Conservation (phyloP, 768 basidiomycete genomes). For the Lactarius trivialis region DNA sequence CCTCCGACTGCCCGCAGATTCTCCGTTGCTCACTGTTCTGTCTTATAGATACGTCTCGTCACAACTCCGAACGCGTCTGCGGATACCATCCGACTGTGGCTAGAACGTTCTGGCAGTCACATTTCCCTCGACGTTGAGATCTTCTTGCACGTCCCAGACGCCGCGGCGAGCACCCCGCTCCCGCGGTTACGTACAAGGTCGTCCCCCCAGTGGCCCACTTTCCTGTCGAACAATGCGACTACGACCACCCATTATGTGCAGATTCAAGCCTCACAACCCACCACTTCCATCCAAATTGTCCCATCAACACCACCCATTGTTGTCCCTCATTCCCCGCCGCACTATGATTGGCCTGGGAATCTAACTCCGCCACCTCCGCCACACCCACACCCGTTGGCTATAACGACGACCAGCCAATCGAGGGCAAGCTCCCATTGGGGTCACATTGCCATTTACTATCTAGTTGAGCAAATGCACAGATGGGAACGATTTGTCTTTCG, state of each 20-base stretch:
- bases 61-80: conserved; percentile 65
- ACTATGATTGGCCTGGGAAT: conserved; percentile 19
- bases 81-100: conserved; percentile 76
- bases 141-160: conserved; percentile 46
- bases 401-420: conserved; percentile 28
- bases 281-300: conserved; percentile 23
- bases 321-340: conserved; percentile 22
- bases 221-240: conserved; percentile 23
- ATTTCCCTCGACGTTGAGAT: conserved; percentile 79
- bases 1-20: conserved; percentile 18
- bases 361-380: conserved; percentile 17
- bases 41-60: conserved; percentile 58
- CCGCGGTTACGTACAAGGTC: conserved; percentile 23
- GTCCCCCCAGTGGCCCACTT: conserved; percentile 24
- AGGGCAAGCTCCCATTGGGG: conserved; percentile 65
- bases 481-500: conserved; percentile 79
- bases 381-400: conserved; percentile 22
- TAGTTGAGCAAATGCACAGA: conserved; percentile 73
- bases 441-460: conserved; percentile 70
- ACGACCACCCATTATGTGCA: conserved; percentile 25
- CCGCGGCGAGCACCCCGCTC: conserved; percentile 19
- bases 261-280: conserved; percentile 21
- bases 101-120: conserved; percentile 66
- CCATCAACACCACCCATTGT: conserved; percentile 20
- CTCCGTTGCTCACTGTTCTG: conserved; percentile 14